These are phyloP conservation scores for Magnolia officinalis DNA, from an alignment of 164 flowering plant species.

Conservation along the genomic window DNA sequence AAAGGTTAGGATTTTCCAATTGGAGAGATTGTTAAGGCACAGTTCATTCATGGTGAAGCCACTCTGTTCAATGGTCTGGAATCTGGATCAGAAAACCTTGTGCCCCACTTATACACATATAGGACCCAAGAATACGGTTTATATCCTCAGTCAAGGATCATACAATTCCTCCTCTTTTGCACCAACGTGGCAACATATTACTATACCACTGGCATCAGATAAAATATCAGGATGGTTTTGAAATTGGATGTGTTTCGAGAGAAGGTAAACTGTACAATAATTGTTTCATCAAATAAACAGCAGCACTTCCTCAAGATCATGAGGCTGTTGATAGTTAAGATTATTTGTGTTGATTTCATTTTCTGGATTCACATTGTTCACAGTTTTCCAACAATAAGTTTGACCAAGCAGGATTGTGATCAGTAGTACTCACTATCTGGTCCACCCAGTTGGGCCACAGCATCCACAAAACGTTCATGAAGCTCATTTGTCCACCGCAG, in stretches of 20 bases:
- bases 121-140: too few relatives aligned
- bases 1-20: too few relatives aligned
- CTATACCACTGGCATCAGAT: background rate
- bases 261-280: background rate
- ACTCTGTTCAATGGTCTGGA: too few relatives aligned
- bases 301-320: background rate
- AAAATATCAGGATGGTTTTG: background rate
- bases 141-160: too few relatives aligned
- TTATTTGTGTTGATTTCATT: background rate
- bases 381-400: background rate
- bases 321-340: background rate
- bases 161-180: background rate
- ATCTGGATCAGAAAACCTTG: too few relatives aligned
- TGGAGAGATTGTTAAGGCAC: too few relatives aligned
- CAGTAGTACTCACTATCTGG: slow-evolving; percentile 70
- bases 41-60: too few relatives aligned
- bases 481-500: slow-evolving; percentile 94
- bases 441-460: slow-evolving; percentile 92
- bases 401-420: background rate
- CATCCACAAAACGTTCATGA: slow-evolving; percentile 92
- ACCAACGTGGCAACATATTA: background rate
- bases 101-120: too few relatives aligned
- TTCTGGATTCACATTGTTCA: background rate
- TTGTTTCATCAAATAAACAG: background rate
- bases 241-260: background rate